A percentile compares a stretch with the other conserved stretches of the same genome.
Conservation (phyloP, 176 grass and related monocot genomes). For the Alopecurus myosuroides region DNA sequence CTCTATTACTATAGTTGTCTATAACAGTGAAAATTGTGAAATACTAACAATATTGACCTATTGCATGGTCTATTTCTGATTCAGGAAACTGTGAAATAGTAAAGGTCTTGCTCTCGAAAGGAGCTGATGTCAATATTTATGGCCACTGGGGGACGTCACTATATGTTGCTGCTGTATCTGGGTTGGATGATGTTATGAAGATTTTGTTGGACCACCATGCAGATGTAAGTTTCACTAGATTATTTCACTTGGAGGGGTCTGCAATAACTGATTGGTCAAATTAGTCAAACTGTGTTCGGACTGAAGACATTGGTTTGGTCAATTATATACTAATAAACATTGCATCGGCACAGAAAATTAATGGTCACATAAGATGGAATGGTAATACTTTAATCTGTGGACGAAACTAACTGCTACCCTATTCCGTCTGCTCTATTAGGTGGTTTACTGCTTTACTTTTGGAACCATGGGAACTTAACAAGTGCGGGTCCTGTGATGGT, state of each 20-base stretch:
- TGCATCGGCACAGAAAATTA: background rate
- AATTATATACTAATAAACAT: background rate
- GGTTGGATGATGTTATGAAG: background rate
- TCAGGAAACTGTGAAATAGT: constrained; percentile 11
- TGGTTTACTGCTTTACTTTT: background rate
- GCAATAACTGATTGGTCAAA: background rate
- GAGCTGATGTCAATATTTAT: background rate
- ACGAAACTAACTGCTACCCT: background rate
- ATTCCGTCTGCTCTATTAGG: background rate
- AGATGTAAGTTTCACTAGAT: background rate
- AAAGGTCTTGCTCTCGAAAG: constrained; percentile 14
- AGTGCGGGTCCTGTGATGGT: background rate
- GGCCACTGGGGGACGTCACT: background rate
- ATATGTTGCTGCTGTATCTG: background rate
- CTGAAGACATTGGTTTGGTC: background rate
- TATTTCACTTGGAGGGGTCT: background rate
- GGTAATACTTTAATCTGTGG: background rate
- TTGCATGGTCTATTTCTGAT: background rate
- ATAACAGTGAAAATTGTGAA: background rate
- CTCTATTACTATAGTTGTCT: background rate
- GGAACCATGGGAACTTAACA: background rate
- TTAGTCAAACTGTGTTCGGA: background rate
- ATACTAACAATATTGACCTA: background rate
- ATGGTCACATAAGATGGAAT: background rate
- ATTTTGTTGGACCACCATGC: background rate